Conservation (phyloP, 2,329 filamentous ascomycete genomes). For the Fusarium hostae region DNA sequence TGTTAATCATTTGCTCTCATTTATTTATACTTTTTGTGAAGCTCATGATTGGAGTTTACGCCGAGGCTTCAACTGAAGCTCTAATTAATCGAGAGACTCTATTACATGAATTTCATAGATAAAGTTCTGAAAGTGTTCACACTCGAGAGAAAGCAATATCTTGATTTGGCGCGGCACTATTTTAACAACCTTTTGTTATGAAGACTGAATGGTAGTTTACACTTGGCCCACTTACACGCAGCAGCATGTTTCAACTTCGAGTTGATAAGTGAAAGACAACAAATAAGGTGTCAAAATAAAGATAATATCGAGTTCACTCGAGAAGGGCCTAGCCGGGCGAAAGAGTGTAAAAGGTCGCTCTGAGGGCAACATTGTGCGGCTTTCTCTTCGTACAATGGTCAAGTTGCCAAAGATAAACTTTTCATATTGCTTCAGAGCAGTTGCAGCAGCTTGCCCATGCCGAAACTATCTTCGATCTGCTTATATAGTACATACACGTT, state of each 20-base stretch:
- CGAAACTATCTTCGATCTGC: rapidly evolving
- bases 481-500: not conserved
- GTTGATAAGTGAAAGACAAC: too few relatives aligned
- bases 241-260: not conserved
- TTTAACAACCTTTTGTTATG: not conserved
- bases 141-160: not conserved
- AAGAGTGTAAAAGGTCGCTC: too few relatives aligned
- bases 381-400: not conserved
- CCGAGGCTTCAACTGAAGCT: not conserved
- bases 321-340: too few relatives aligned
- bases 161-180: not conserved
- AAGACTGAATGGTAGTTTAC: not conserved
- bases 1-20: too few relatives aligned
- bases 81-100: too few relatives aligned
- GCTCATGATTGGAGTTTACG: too few relatives aligned
- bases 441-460: not conserved
- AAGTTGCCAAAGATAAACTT: not conserved
- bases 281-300: too few relatives aligned
- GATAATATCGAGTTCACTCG: not conserved
- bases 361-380: not conserved
- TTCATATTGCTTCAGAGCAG: too few relatives aligned
- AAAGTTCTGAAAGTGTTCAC: not conserved
- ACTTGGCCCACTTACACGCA: not conserved
- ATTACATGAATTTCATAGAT: not conserved
- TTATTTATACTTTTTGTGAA: not conserved